These are phyloP conservation scores for Leishmania major DNA, from an alignment of 208 protist genomes.

Conservation along the genomic window DNA sequence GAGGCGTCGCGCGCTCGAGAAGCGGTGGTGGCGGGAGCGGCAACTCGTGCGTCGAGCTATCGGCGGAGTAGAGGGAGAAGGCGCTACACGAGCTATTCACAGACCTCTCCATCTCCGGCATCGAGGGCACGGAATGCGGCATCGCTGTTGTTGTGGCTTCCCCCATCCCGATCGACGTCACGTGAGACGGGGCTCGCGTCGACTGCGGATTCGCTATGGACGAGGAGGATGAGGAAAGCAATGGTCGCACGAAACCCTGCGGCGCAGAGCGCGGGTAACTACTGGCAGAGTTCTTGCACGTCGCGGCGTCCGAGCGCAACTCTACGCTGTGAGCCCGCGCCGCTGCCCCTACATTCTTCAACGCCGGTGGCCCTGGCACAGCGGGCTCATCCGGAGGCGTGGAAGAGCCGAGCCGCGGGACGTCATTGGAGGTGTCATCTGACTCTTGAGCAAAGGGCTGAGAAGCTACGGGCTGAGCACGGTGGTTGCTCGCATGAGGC, in stretches of 20 bases:
- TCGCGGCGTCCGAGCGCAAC: not conserved
- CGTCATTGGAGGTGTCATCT: not conserved
- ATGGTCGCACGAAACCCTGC: not conserved
- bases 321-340: not conserved
- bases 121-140: not conserved
- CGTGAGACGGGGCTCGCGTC: not conserved
- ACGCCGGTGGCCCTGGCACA: not conserved
- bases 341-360: not conserved
- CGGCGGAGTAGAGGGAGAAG: conserved; percentile 30
- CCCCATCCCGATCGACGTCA: not conserved
- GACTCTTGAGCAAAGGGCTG: not conserved
- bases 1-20: not conserved
- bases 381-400: not conserved
- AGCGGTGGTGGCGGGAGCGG: conserved; percentile 1
- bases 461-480: not conserved
- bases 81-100: conserved; percentile 19
- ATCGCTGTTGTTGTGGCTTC: not conserved
- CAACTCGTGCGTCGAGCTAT: conserved; percentile 17
- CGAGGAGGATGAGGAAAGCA: not conserved
- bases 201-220: not conserved
- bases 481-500: not conserved
- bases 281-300: not conserved
- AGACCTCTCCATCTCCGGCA: not conserved
- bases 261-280: not conserved
- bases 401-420: not conserved